A percentile compares a stretch with the other conserved stretches of the same genome.
phyloP scores from a whole-genome alignment of 768 basidiomycete species.

The Lentinula sp. region DNA sequence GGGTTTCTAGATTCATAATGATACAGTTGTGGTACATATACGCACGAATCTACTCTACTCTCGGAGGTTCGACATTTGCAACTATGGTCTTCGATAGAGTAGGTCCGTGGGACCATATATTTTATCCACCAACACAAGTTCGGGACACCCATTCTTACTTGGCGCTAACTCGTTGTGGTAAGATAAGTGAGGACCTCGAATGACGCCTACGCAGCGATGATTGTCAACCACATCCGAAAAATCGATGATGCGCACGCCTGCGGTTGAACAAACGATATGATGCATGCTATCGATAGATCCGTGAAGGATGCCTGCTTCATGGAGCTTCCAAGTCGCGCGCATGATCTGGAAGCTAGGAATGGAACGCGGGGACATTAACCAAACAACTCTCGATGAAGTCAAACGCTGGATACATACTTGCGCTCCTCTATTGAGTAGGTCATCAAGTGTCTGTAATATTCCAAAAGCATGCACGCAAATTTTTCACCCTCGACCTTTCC shows the following conservation, averaged over 20 bases:
- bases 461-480: constrained; percentile 29
- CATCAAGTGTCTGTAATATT: constrained; percentile 24
- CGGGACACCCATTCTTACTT: constrained; percentile 13
- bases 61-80: background rate
- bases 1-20: background rate
- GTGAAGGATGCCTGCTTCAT: constrained; percentile 30
- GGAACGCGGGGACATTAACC: background rate
- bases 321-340: constrained; percentile 26
- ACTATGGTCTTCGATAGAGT: background rate
- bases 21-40: background rate
- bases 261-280: constrained; percentile 24
- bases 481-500: constrained; percentile 19
- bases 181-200: constrained; percentile 8
- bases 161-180: background rate
- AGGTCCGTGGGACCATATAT: background rate
- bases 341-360: constrained; percentile 23
- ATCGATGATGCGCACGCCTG: constrained; percentile 28
- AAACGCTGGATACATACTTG: constrained; percentile 13
- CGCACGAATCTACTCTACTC: background rate
- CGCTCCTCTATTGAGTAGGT: constrained; percentile 12
- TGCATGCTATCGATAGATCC: constrained; percentile 22
- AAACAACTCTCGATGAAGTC: background rate
- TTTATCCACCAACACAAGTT: constrained; percentile 14
- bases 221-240: constrained; percentile 23
- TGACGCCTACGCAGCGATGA: constrained; percentile 21